Conservation (phyloP, 768 basidiomycete species). For the Mycena haematopus region DNA sequence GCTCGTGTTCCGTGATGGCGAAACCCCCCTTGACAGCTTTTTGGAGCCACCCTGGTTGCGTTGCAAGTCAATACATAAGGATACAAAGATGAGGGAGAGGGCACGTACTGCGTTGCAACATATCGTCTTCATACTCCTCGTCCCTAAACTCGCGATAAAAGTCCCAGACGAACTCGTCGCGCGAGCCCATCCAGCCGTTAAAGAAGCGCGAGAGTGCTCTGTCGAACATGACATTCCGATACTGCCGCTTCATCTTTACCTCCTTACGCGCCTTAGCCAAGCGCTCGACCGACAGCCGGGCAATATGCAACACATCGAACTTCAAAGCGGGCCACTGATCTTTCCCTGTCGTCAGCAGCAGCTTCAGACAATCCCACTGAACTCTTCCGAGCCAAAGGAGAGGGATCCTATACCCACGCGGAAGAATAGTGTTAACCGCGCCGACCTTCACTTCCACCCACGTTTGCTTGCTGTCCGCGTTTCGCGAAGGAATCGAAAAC, state of each 20-base stretch:
- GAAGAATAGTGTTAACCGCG: slow-evolving; percentile 8
- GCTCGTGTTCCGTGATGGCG: slow-evolving; percentile 24
- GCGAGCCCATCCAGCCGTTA: slow-evolving; percentile 29
- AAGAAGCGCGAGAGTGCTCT: slow-evolving; percentile 23
- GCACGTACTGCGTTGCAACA: slow-evolving; percentile 24
- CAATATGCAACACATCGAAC: slow-evolving; percentile 27
- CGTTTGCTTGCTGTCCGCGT: slow-evolving; percentile 22
- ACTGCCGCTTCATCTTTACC: slow-evolving; percentile 26
- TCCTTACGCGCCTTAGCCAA: slow-evolving; percentile 23
- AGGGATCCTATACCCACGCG: slow-evolving; percentile 28
- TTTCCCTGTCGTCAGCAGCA: slow-evolving; percentile 19
- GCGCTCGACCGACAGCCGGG: slow-evolving; percentile 19
- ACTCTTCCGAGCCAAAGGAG: slow-evolving; percentile 26
- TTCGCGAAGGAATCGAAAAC: slow-evolving; percentile 27
- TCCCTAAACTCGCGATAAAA: slow-evolving; percentile 29
- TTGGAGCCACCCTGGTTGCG: slow-evolving; percentile 23
- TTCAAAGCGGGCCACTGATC: slow-evolving; percentile 5
- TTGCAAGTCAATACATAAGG: not conserved
- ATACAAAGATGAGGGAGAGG: too few relatives aligned
- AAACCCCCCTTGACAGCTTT: slow-evolving; percentile 30
- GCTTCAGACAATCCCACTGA: slow-evolving; percentile 28
- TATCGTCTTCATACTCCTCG: slow-evolving; percentile 31
- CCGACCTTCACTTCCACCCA: slow-evolving; percentile 27
- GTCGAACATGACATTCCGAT: slow-evolving; percentile 30
- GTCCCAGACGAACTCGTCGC: slow-evolving; percentile 32